Percentiles rank a stretch among this genome's conserved stretches.
These are phyloP conservation scores for Rehmannia glutinosa DNA, from an alignment of 257 asterid species.

Conservation along the genomic window DNA sequence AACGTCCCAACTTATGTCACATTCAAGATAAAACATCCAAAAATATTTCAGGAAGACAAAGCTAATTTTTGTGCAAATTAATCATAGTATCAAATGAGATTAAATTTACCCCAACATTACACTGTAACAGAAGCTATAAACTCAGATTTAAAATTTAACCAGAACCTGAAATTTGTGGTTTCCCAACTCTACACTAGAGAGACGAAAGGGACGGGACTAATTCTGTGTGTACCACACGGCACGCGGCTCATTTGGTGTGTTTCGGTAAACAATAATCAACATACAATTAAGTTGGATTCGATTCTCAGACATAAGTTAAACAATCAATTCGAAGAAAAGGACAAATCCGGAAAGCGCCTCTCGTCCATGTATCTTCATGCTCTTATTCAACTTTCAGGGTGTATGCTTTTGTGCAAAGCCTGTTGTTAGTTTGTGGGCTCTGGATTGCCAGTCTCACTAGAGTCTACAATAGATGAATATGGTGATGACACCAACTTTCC, in stretches of 20 bases:
- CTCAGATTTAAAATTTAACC: not conserved
- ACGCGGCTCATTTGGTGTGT: not conserved
- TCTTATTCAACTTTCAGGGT: too few relatives aligned
- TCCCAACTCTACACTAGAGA: not conserved
- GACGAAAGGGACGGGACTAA: not conserved
- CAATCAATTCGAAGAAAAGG: not conserved
- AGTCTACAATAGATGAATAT: conserved; percentile 37
- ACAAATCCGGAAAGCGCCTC: not conserved
- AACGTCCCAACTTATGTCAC: too few relatives aligned
- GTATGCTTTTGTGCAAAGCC: not conserved
- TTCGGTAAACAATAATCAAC: not conserved
- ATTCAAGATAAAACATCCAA: too few relatives aligned
- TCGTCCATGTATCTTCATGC: not conserved
- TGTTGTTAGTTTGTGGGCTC: conserved; percentile 23
- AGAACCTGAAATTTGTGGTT: not conserved
- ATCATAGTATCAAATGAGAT: too few relatives aligned
- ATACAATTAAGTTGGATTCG: conserved; percentile 7
- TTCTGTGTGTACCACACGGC: too few relatives aligned
- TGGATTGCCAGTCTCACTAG: conserved; percentile 18
- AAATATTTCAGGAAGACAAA: too few relatives aligned
- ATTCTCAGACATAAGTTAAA: conserved; percentile 1
- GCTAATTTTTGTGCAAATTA: too few relatives aligned
- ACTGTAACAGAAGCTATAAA: not conserved
- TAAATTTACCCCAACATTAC: not conserved
- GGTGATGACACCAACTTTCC: conserved; percentile 48